Percentiles rank a stretch among this genome's conserved stretches.
Conservation (phyloP, 352 stramenopile species). For the Phytophthora vignae region DNA sequence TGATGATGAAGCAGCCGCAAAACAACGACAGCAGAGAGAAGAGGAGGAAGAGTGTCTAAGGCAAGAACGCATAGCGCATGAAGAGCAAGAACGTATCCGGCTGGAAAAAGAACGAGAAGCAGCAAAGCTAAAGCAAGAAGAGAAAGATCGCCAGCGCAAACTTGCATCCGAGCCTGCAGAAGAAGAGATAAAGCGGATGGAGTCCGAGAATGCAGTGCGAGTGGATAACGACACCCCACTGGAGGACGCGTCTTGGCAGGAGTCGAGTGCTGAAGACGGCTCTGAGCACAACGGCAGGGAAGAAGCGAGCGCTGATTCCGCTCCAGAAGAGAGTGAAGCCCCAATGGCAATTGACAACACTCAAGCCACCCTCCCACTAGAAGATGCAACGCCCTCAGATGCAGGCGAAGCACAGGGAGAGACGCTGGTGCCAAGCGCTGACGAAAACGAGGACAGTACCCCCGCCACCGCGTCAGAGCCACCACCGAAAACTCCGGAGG, state of each 20-base stretch:
- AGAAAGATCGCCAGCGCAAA: slow-evolving; percentile 19
- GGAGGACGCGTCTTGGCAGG: slow-evolving; percentile 6
- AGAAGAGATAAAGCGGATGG: slow-evolving; percentile 5
- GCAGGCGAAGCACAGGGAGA: not conserved
- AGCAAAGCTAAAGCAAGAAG: slow-evolving; percentile 23
- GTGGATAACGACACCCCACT: not conserved
- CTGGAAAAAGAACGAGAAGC: slow-evolving; percentile 16
- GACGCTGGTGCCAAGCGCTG: not conserved
- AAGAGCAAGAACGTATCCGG: slow-evolving; percentile 11
- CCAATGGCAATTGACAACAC: not conserved
- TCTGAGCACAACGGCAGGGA: not conserved
- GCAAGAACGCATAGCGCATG: slow-evolving; percentile 7
- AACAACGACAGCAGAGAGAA: slow-evolving; percentile 16
- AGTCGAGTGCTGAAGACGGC: not conserved
- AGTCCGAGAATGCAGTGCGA: slow-evolving; percentile 5
- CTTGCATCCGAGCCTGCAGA: not conserved
- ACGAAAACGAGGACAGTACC: not conserved
- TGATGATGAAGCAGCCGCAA: slow-evolving; percentile 28
- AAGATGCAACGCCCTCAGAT: not conserved
- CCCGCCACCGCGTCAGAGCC: not conserved
- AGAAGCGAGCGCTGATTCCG: not conserved
- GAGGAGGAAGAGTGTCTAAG: slow-evolving; percentile 31
- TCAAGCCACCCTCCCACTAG: not conserved
- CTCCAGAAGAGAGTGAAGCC: not conserved
- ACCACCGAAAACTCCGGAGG: slow-evolving; percentile 30